These are phyloP conservation scores for Periconia sp. DNA, from an alignment of 2,329 filamentous ascomycete species.

Conservation along the genomic window DNA sequence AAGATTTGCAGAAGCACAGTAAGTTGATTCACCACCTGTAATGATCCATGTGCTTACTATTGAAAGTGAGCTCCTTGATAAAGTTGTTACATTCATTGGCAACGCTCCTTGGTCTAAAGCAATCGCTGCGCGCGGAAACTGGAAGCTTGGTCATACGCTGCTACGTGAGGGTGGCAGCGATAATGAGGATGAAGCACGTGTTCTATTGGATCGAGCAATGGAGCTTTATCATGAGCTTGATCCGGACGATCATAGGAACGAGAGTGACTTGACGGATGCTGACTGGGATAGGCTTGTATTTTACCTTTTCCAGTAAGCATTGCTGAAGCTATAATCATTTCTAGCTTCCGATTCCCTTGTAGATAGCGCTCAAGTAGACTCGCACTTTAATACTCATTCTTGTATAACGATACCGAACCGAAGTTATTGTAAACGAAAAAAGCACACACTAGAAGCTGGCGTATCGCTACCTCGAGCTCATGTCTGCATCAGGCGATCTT, in stretches of 20 bases:
- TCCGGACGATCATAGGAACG: not conserved
- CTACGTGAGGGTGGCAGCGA: not conserved
- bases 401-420: too few species aligned
- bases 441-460: constrained; percentile 39
- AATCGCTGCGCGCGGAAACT: not conserved
- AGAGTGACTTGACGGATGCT: too few species aligned
- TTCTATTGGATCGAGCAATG: not conserved
- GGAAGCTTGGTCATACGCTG: not conserved
- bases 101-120: not conserved
- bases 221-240: not conserved
- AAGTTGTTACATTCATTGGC: not conserved
- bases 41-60: not conserved
- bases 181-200: not conserved
- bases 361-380: too few species aligned
- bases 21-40: not conserved
- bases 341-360: too few species aligned
- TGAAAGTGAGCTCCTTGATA: not conserved
- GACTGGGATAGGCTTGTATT: too few species aligned
- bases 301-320: too few species aligned
- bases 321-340: too few species aligned
- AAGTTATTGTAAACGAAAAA: constrained; percentile 46
- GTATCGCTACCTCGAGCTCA: constrained; percentile 43
- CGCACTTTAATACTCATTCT: too few species aligned
- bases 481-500: constrained; percentile 34
- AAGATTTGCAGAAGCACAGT: not conserved